phyloP scores from a whole-genome alignment of 208 protist genomes.

The Leishmania major region DNA sequence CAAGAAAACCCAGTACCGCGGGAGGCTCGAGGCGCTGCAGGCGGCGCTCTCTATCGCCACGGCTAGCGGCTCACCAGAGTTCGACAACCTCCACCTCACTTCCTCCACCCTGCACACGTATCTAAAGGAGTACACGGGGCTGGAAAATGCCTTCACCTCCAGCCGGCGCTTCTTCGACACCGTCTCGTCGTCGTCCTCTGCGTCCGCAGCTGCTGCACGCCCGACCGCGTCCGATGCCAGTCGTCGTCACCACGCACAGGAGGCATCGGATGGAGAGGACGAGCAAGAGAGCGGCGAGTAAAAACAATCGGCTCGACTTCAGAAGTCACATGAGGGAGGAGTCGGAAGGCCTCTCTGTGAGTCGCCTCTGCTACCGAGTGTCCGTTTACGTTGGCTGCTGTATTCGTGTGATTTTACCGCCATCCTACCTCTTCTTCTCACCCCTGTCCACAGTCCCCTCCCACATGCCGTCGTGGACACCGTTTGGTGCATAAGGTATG shows the following conservation, averaged over 20 bases:
- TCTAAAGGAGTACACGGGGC: slow-evolving; percentile 53
- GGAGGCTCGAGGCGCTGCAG: slow-evolving; percentile 21
- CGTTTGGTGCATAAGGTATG: background rate
- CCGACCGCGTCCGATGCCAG: background rate
- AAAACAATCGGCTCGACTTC: background rate
- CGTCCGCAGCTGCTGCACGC: background rate
- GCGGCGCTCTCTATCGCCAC: slow-evolving; percentile 9
- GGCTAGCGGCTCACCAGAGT: slow-evolving; percentile 29
- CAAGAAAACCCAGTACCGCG: slow-evolving; percentile 33
- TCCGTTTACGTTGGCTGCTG: background rate
- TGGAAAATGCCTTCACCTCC: slow-evolving; percentile 77
- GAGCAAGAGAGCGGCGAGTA: slow-evolving; percentile 2
- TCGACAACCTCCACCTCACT: slow-evolving; percentile 73
- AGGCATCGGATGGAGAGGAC: background rate
- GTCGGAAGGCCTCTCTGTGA: background rate
- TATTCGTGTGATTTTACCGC: background rate
- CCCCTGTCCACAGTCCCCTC: background rate
- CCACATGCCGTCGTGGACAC: background rate
- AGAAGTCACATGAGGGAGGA: background rate
- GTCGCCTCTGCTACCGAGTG: background rate
- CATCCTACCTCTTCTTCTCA: background rate
- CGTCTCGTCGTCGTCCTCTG: background rate
- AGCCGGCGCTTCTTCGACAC: slow-evolving; percentile 64
- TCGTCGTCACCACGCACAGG: background rate
- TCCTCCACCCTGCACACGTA: slow-evolving; percentile 54